These are phyloP conservation scores for Populus hybrid DNA, from an alignment of 441 rosid species.

Conservation along the genomic window DNA sequence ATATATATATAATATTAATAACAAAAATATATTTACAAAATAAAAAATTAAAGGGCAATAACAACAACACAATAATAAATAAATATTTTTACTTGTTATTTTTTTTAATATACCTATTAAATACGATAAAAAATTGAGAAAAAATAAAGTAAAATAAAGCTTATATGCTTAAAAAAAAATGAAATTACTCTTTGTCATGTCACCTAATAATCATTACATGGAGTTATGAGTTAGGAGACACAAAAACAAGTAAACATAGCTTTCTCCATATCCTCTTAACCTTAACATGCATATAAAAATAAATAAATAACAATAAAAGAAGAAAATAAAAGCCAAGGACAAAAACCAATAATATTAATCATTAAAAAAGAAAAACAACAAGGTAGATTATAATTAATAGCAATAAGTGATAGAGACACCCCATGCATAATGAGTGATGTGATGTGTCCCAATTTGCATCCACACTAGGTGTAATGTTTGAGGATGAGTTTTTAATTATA, in stretches of 20 bases:
- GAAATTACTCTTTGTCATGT: background rate
- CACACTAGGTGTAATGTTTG: background rate
- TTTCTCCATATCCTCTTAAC: background rate
- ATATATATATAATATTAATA: too few species aligned
- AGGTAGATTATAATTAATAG: background rate
- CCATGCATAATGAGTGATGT: background rate
- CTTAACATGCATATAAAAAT: too few species aligned
- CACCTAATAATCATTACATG: background rate
- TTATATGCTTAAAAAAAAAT: too few species aligned
- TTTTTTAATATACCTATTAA: too few species aligned
- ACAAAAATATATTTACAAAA: too few species aligned
- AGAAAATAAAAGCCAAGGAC: background rate
- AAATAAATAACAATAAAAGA: background rate
- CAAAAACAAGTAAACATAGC: background rate
- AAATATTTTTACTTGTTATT: too few species aligned
- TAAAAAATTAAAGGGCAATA: too few species aligned
- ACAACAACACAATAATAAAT: too few species aligned
- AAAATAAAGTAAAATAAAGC: too few species aligned
- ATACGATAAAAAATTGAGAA: too few species aligned
- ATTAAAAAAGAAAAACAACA: background rate
- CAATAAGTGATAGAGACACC: background rate
- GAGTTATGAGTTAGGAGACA: background rate
- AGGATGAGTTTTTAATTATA: too few species aligned
- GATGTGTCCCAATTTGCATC: background rate
- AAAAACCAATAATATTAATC: background rate